Base-by-base conservation (phyloP, 129 eudicot genomes). In the Tanacetum coccineum region DNA sequence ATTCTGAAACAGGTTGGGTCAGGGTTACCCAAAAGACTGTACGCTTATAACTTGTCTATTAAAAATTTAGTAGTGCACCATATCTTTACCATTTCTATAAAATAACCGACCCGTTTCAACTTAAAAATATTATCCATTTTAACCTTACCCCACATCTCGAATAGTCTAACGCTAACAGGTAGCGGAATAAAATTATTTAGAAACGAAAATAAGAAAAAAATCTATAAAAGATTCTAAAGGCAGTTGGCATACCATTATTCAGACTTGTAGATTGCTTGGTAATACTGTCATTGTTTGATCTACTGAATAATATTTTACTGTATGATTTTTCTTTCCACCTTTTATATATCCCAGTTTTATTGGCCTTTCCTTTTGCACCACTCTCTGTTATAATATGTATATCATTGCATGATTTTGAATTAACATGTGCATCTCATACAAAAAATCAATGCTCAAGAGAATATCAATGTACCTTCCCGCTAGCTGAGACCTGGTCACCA, bases 401-500 rank as follows among this genome's bases (percentile, higher is more conserved):
- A 49, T 48, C 66, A 60, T 32, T 22, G 21, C 62, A 42, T 11
- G 25, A 55, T 26, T 68, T 3, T 39, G 30, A 26, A 51, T 67
- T 60, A 67, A 17, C 6, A 19, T 8, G 28, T 52, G 28, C 39
- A 17, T 22, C 3, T 39, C 42, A 39, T 39, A 13, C 15, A 63
- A 9, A 67, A 53, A 64, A 45, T 18, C 58, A 17, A n/a, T 52
- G 50, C 19, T 7, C 4, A 14, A 68, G 20, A 13, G 51, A 40
- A 32, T 42, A 12, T 22, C n/a, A 13, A 64, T 11, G 47, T 86
- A 92, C 96, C 98, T 92, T 92, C 57, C 98, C 98, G 71, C 87
- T 92, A 66, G 98, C 98, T 48, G 95, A 81, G 75, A 92, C 98
- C 28, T 91, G 96, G 2, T 92, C 96, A 17, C 96, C 96, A 18